Base-by-base conservation (phyloP, 441 rosid genomes). In the Pelargonium fulgidum region DNA sequence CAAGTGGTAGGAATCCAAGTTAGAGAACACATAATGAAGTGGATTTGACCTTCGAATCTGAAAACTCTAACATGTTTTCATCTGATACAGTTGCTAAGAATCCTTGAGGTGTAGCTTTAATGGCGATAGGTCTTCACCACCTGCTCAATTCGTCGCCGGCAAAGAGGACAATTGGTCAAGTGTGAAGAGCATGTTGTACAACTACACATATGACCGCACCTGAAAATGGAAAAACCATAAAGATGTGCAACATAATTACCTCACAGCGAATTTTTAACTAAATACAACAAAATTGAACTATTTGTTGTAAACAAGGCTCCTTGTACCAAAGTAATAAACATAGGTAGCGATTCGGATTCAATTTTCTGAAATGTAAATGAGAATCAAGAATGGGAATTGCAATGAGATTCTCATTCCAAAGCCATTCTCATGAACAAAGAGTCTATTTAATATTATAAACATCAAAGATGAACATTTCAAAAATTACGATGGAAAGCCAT, bases 141-240 rank as follows among this genome's bases (percentile, higher is more conserved):
- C 78, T 81, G 89, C 72, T 91, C 93, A 71, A 93, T 93, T 64
- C 87, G 81, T 79, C 89, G 83, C 71, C 97, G 85, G 72, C 97
- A 89, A 69, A 93, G 97, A 54, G 93, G 99, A 66, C 97, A 91
- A 76, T 71, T 86, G 72, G 82, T 81, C 81, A 93, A 76, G 63
- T 86, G 91, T 0, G 83, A 83, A 61, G 89, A 83, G 80, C 99
- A 93, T 29, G 89, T 9, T 11, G 72, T 83, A 78, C 99, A 93
- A 72, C 97, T 87, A 77, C 99, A 93, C 99, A 93, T 88, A 78
- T 91, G 99, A 67, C 95, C 99, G 72, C 99, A 93, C 86, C 96
- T 91, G 85, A 83, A 72, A 64, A 74, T 65, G 72, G 75, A 72
- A 71, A 71, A 62, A n/a, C 20, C 20, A 0, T 54, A 47, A 29